Base-by-base conservation (phyloP, 169 alveolate genomes). In the Plasmodium knowlesi region DNA sequence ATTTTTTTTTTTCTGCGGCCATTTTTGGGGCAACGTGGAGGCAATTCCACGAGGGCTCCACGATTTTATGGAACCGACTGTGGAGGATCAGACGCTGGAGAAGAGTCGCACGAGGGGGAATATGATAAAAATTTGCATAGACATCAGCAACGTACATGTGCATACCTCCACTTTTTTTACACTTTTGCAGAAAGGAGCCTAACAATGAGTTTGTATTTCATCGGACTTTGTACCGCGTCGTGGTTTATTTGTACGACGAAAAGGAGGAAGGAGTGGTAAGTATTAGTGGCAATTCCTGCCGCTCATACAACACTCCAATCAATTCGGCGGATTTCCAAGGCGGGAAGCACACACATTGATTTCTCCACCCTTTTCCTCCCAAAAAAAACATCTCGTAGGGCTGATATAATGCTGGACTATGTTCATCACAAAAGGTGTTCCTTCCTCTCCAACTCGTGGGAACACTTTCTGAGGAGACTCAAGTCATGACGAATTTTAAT, bases 351-450 rank as follows among this genome's bases (percentile, higher is more conserved):
- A 46, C n/a, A 46, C n/a, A 5, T 46, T 46, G n/a, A 46, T 46
- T 46, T 46, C 57, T 46, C 2, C 8, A 46, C n/a, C 57, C 57
- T 5, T 10, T 46, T 46, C 4, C 16, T 46, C 4, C 16, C 34
- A 0, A 19, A 61, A 34, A 53, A 53, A 53, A 25, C 37, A 14
- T 43, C 57, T 86, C 19, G 50, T 71, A 90, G 95, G 95, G 95
- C 95, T 3, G 95, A 90, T 39, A 90, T 90, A 67, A 46, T 90
- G 95, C 84, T 90, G 19, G 95, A 90, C 37, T 90, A 90, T 41
- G 95, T 81, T 43, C 95, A 90, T 82, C 95, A 90, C 37, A 90
- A 90, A 81, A 90, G 95, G 54, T 90, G 95, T 81, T 90, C 95
- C 43, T 90, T 90, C 54, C 37, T 81, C 28, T 90, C 95, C 1